Base-by-base conservation (phyloP, 768 basidiomycete genomes). In the Leucocoprinus leucothites region DNA sequence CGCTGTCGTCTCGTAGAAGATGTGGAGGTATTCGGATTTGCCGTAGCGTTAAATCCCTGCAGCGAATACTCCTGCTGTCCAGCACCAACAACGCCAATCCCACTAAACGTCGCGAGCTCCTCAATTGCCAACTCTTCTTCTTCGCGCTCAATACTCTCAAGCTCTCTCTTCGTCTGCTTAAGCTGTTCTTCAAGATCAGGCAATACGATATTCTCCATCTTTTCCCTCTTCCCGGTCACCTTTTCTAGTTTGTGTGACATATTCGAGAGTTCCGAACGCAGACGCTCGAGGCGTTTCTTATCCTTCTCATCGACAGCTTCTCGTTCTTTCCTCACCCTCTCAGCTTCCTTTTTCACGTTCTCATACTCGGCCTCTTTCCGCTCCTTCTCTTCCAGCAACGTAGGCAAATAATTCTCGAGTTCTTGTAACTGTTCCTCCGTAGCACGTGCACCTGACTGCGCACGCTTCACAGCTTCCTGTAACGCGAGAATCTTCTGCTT, bases 381-480 rank as follows among this genome's bases (percentile, higher is more conserved):
- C 34, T 68, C 65, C 51, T 70, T 71, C 61, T 66, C 60, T 48
- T 62, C 61, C 49, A 71, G 66, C 35, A 85, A 61, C 5, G 64
- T 72, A 2, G 78, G 78, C 41, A 84, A 60, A 9, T 69, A 67
- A 1, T 58, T 65, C 62, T 84, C 76, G 5, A 85, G 72, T 51
- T 81, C 77, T 40, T 65, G 64, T 44, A 81, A 75, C 47, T 64
- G 67, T 53, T 76, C 72, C 46, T 78, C 75, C 22, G 74, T 75
- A 51, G 79, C 76, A 66, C 61, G 69, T 61, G 66, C 85, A 67
- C 52, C 82, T 61, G 82, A 78, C 59, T 81, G 83, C 9, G 89
- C 85, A 51, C 91, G 85, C 64, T 90, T 93, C 11, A 88, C 85
- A 2, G 92, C 89, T 64, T 96, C 93, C 65, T 95, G 93, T 36